phyloP scores from a whole-genome alignment of 257 asterid genomes.

The Fraxinus anomala region DNA sequence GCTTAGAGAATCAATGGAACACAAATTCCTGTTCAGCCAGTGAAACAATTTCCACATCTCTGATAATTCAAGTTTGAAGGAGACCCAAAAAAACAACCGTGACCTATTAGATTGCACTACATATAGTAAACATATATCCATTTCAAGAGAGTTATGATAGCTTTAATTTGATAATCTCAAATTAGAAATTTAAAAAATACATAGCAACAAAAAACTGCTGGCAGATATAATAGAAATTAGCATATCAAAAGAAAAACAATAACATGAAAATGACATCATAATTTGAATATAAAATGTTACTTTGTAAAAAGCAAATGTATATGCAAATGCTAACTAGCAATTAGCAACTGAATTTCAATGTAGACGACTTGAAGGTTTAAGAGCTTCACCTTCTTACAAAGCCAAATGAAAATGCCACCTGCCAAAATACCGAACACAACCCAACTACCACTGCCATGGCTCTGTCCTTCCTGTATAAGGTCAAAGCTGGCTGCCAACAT shows the following conservation, averaged over 20 bases:
- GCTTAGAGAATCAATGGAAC: background rate
- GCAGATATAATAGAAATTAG: background rate
- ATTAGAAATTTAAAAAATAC: background rate
- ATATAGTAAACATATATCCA: background rate
- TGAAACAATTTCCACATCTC: background rate
- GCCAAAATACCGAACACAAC: slow-evolving; percentile 87
- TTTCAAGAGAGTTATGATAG: background rate
- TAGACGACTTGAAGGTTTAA: slow-evolving; percentile 12
- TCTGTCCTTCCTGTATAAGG: slow-evolving; percentile 96
- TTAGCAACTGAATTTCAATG: background rate
- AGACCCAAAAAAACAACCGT: background rate
- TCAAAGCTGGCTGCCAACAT: slow-evolving; percentile 99
- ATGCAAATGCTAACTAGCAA: slow-evolving; percentile 18
- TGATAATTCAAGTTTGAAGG: background rate
- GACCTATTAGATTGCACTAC: background rate
- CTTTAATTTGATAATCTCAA: background rate
- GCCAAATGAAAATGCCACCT: slow-evolving; percentile 90
- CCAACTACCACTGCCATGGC: slow-evolving; percentile 97
- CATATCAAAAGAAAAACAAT: background rate
- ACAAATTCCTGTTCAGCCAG: background rate
- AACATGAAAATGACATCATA: background rate
- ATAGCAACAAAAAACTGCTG: background rate
- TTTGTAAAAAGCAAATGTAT: background rate
- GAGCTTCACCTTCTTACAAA: slow-evolving; percentile 81
- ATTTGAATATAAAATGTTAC: background rate